Evolutionary conservation across 2,329 filamentous ascomycete genomes (phyloP), one percentile per base, ranked within the genome.

Genomic region (Xylaria sp.): DNA sequence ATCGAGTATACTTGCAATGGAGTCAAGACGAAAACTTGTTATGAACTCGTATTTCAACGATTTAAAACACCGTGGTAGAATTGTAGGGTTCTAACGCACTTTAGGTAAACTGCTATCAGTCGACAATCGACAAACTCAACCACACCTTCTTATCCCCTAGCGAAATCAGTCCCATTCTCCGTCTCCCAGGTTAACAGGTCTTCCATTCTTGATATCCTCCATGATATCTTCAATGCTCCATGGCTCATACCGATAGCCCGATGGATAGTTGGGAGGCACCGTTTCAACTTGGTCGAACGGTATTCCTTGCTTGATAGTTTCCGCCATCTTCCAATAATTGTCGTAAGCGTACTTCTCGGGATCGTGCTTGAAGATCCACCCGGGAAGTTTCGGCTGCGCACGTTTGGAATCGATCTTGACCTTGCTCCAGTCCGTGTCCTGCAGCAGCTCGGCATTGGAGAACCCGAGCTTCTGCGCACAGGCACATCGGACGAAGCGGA

Each of bases 181-280:
- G 4, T 69, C 60, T 0, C 75, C 77, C 23, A 80, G 69, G 14
- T 76, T 67, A 1, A 78, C 71, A 3, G 74, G 69, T 38, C 68
- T 73, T 4, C 73, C 75, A 2, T 73, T 71, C 19, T 68, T 68
- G 62, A 77, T 74, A 47, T 76, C 73, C 11, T 76, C 74, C 69
- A 79, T 77, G 50, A 80, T 77, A 54, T 77, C 63, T 33, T 78
- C 78, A 57, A 80, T 79, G 52, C 72, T 78, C 79, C 78, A 81
- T 3, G 77, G 75, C 67, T 76, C 66, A 61, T 75, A 77, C 23
- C 68, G 73, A 57, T 77, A 75, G 1, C 76, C 76, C 2, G 71
- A 67, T 0, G 76, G 75, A 51, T 76, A 75, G 63, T 78, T 78
- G 5, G 74, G 74, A 15, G 73, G 71, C 15, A 75, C 61, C 28